A percentile compares a stretch with the other conserved stretches of the same genome.
These are phyloP conservation scores for Boletus barrowsii DNA, from an alignment of 768 basidiomycete species.

Conservation along the genomic window DNA sequence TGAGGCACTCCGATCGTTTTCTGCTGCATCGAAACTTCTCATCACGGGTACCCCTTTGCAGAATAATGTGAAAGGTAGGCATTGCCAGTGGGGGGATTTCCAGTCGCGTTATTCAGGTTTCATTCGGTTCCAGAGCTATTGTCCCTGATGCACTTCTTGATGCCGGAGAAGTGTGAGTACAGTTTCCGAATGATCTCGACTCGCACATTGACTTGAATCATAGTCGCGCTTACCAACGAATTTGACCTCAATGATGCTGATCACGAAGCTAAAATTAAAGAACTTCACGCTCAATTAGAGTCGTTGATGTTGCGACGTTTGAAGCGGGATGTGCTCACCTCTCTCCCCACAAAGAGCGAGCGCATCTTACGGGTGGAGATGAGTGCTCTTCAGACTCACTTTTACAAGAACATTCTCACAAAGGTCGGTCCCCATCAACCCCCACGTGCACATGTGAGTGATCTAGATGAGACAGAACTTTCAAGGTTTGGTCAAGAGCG, in stretches of 20 bases:
- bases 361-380: conserved; percentile 97
- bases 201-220: conserved; percentile 8
- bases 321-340: conserved; percentile 95
- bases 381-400: conserved; percentile 93
- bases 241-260: conserved; percentile 93
- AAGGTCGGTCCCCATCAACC: conserved; percentile 48
- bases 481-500: conserved; percentile 84
- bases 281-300: conserved; percentile 89
- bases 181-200: not conserved
- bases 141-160: conserved; percentile 98
- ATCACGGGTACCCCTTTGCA: conserved; percentile 98
- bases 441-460: not conserved
- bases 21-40: conserved; percentile 86
- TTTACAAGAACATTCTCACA: conserved; percentile 97
- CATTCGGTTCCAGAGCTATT: conserved; percentile 64
- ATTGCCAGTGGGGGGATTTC: not conserved
- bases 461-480: conserved; percentile 65
- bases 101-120: conserved; percentile 6
- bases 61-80: conserved; percentile 95
- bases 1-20: conserved; percentile 87
- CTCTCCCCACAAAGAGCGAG: conserved; percentile 96
- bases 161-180: conserved; percentile 91
- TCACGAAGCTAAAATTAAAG: conserved; percentile 93
- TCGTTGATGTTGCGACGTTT: conserved; percentile 91
- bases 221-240: conserved; percentile 90